A percentile compares a stretch with the other conserved stretches of the same genome.
Evolutionary conservation across 2,329 filamentous ascomycete species (phyloP).

Genomic region (Aureobasidium sp.): DNA sequence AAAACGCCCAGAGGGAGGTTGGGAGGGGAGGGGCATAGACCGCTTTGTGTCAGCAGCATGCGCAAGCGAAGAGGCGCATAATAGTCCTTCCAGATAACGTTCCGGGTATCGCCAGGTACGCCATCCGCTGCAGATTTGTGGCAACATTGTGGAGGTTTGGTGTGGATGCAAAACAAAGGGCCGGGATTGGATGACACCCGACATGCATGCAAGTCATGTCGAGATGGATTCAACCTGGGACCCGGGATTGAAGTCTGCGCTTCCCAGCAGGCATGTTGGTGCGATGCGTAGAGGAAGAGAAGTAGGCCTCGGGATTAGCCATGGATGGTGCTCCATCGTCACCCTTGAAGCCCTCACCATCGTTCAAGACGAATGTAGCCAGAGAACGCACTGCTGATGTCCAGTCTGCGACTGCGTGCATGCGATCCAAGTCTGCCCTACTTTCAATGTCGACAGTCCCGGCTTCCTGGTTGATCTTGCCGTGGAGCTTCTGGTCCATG

Average conservation of each 20-base stretch:
- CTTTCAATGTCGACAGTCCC: slow-evolving; percentile 77
- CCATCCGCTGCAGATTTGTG: slow-evolving; percentile 12
- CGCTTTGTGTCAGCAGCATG: slow-evolving; percentile 13
- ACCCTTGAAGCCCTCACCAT: slow-evolving; percentile 62
- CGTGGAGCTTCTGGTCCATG: slow-evolving; percentile 76
- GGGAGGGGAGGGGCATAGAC: slow-evolving; percentile 8
- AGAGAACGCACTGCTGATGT: slow-evolving; percentile 60
- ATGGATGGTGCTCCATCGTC: slow-evolving; percentile 29
- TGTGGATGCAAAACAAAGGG: slow-evolving; percentile 6
- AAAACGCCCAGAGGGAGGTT: slow-evolving; percentile 3
- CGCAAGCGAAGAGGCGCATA: slow-evolving; percentile 12
- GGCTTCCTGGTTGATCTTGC: slow-evolving; percentile 80
- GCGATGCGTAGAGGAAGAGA: slow-evolving; percentile 12
- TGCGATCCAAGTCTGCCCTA: slow-evolving; percentile 63
- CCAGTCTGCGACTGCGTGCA: slow-evolving; percentile 65
- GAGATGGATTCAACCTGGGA: slow-evolving; percentile 19
- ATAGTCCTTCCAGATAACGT: slow-evolving; percentile 11
- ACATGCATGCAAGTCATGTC: slow-evolving; percentile 13
- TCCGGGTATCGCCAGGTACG: slow-evolving; percentile 13
- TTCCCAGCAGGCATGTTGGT: slow-evolving; percentile 21
- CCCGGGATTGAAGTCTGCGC: slow-evolving; percentile 22
- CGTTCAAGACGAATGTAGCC: slow-evolving; percentile 64
- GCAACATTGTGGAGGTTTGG: not conserved
- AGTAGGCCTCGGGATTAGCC: slow-evolving; percentile 10
- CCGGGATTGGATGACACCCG: slow-evolving; percentile 12